Evolutionary conservation across 306 rosid genomes (phyloP).

Genomic region (Cicer judaicum): DNA sequence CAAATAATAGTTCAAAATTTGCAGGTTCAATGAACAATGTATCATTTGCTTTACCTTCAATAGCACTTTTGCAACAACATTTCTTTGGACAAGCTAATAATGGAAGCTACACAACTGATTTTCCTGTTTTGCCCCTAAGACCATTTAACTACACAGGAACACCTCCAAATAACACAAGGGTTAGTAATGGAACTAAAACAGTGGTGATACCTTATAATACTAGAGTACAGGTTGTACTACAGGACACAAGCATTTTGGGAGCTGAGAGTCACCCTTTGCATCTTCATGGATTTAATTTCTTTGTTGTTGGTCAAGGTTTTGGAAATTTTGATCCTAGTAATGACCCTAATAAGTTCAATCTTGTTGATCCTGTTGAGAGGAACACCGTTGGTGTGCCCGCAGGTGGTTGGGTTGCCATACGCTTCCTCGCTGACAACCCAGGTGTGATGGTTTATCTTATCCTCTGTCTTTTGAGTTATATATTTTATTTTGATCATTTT

Average conservation of each 20-base stretch:
- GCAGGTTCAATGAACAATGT: conserved; percentile 67
- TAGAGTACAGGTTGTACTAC: conserved; percentile 59
- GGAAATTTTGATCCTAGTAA: conserved; percentile 62
- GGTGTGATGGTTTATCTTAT: conserved; percentile 43
- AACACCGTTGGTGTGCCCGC: conserved; percentile 75
- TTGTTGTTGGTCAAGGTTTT: conserved; percentile 68
- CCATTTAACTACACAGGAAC: conserved; percentile 63
- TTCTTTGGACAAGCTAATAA: conserved; percentile 45
- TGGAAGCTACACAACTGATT: conserved; percentile 54
- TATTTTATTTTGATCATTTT: not conserved
- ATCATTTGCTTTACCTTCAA: conserved; percentile 61
- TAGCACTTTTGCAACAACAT: conserved; percentile 70
- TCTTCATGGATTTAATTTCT: conserved; percentile 80
- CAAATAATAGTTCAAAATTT: conserved; percentile 65
- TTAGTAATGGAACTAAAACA: conserved; percentile 55
- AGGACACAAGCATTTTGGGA: conserved; percentile 72
- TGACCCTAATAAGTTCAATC: conserved; percentile 62
- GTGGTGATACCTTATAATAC: conserved; percentile 51
- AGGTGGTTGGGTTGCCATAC: conserved; percentile 80
- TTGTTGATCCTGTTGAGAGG: conserved; percentile 73
- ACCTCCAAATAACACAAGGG: conserved; percentile 59
- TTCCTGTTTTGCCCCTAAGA: conserved; percentile 54
- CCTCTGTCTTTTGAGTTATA: not conserved
- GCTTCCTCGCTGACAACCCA: conserved; percentile 79
- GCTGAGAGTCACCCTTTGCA: conserved; percentile 83